Conservation (phyloP, 2,329 filamentous ascomycete genomes). For the Lasiodiplodia citricola region DNA sequence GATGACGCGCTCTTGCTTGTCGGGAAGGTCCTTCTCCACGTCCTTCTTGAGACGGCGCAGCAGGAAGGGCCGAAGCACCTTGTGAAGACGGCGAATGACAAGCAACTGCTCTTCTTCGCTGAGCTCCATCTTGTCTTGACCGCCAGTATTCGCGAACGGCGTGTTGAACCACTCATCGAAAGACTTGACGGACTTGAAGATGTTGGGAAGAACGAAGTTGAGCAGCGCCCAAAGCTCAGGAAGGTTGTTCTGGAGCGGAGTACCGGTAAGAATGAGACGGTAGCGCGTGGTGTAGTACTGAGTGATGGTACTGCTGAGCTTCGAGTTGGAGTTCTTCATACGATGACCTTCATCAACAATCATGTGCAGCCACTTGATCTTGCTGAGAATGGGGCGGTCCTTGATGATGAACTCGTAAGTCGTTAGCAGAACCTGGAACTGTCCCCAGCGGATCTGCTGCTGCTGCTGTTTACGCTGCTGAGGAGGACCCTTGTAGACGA, state of each 20-base stretch:
- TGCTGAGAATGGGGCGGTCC: constrained; percentile 90
- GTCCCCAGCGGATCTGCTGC: constrained; percentile 89
- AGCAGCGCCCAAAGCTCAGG: constrained; percentile 96
- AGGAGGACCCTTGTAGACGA: constrained; percentile 97
- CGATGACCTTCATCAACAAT: constrained; percentile 99
- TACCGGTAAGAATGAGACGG: constrained; percentile 95
- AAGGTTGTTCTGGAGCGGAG: constrained; percentile 95
- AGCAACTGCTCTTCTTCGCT: constrained; percentile 99
- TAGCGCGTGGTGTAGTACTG: constrained; percentile 95
- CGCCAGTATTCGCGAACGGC: constrained; percentile 96
- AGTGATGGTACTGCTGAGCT: constrained; percentile 92
- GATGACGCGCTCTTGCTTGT: constrained; percentile 99
- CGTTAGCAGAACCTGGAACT: constrained; percentile 94
- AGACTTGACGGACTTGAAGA: constrained; percentile 98
- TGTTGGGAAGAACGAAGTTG: constrained; percentile 96
- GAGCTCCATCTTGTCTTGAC: constrained; percentile 98
- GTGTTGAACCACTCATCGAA: constrained; percentile 99
- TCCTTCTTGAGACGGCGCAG: constrained; percentile 99
- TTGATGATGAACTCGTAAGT: constrained; percentile 99
- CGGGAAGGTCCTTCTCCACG: constrained; percentile 96
- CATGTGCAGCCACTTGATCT: constrained; percentile 99
- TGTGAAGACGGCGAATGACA: constrained; percentile 96
- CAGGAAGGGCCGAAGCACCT: constrained; percentile 95
- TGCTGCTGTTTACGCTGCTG: constrained; percentile 87
- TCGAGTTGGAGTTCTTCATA: constrained; percentile 98